A percentile compares a stretch with the other conserved stretches of the same genome.
Evolutionary conservation across 192 early-diverging fungal species (phyloP).

Genomic region (Umbelopsis isabellina): DNA sequence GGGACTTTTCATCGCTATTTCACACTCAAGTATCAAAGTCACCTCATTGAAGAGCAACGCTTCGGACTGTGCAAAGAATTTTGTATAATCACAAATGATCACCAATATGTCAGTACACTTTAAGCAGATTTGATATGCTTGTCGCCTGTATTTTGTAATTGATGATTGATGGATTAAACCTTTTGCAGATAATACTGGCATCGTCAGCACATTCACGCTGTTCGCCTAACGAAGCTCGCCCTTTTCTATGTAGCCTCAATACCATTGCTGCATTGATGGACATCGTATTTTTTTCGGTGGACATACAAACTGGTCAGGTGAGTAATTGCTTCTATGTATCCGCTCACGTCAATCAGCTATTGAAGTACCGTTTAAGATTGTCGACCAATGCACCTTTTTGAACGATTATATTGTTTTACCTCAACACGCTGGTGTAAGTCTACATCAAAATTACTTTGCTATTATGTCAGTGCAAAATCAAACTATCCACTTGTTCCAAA

Average conservation of each 20-base stretch:
- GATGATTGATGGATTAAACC: background rate
- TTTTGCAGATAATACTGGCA: constrained; percentile 60
- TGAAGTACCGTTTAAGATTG: constrained; percentile 41
- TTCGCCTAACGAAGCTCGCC: constrained; percentile 30
- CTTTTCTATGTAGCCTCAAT: constrained; percentile 54
- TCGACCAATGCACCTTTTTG: constrained; percentile 55
- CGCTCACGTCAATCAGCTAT: background rate
- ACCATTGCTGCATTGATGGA: constrained; percentile 60
- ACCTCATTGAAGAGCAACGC: constrained; percentile 36
- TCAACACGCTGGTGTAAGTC: constrained; percentile 69
- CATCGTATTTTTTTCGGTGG: constrained; percentile 66
- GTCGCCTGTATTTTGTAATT: background rate
- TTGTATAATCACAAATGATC: constrained; percentile 61
- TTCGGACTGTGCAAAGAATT: constrained; percentile 66
- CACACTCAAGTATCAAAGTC: constrained; percentile 38
- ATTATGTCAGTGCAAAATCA: constrained; percentile 77
- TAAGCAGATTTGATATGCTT: background rate
- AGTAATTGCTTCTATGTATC: background rate
- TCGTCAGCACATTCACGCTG: constrained; percentile 50
- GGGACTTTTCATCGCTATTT: constrained; percentile 45
- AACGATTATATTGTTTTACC: constrained; percentile 66
- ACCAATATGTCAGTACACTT: constrained; percentile 47
- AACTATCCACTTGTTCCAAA: constrained; percentile 63
- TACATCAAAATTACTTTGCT: constrained; percentile 62
- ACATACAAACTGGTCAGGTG: constrained; percentile 63